A percentile compares a stretch with the other conserved stretches of the same genome.
Conservation (phyloP, 345 rosid species). For the Brassica incana region DNA sequence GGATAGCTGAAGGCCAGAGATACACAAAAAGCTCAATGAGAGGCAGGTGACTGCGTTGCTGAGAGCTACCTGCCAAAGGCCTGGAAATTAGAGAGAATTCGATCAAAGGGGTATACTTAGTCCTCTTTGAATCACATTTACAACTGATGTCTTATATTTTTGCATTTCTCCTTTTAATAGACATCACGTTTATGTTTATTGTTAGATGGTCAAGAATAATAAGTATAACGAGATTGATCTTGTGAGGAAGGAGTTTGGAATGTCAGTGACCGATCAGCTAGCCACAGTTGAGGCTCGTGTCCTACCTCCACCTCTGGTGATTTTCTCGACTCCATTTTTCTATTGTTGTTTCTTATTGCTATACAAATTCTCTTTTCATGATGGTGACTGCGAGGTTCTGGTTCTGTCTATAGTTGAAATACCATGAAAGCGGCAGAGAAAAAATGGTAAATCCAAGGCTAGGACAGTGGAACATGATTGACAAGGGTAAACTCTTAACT, state of each 20-base stretch:
- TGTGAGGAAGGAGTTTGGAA: conserved; percentile 56
- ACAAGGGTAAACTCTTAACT: conserved; percentile 47
- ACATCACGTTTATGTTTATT: not conserved
- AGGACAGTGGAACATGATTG: conserved; percentile 86
- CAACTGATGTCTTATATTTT: not conserved
- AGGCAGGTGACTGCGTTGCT: conserved; percentile 59
- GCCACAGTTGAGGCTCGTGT: conserved; percentile 28
- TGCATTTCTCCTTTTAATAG: not conserved
- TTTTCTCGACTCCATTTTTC: not conserved
- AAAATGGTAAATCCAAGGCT: conserved; percentile 44
- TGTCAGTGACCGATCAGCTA: conserved; percentile 43
- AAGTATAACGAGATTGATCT: conserved; percentile 13
- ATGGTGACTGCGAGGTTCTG: not conserved
- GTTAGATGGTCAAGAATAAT: conserved; percentile 42
- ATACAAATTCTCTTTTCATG: not conserved
- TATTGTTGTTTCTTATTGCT: not conserved
- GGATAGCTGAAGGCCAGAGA: conserved; percentile 58
- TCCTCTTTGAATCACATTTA: not conserved
- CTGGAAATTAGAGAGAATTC: conserved; percentile 37
- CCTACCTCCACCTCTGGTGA: conserved; percentile 66
- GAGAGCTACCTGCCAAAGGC: conserved; percentile 79
- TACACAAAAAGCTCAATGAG: conserved; percentile 58
- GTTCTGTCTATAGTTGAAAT: conserved; percentile 56
- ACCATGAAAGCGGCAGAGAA: conserved; percentile 58
- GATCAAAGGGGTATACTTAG: conserved; percentile 33